Evolutionary conservation across 2,329 filamentous ascomycete species (phyloP), one percentile per base, ranked within the genome.

Genomic region (Exophiala viscosa): DNA sequence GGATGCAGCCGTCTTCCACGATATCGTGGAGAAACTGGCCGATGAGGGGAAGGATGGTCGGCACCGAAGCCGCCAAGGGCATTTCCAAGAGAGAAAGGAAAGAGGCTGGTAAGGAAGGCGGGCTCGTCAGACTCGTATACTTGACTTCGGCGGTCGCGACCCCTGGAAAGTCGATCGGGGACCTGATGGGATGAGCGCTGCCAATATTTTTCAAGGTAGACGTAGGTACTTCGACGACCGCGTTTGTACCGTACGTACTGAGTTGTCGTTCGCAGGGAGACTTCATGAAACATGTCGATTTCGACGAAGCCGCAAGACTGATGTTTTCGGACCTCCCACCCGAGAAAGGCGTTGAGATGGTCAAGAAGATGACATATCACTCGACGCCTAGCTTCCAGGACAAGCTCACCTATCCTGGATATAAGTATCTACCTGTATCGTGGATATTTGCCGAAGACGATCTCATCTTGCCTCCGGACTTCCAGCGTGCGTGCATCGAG

Each of bases 361-460:
- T 52, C 2, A 54, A 59, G 43, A 54, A 49, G 31, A 52, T 52
- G 49, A 38, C 54, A 2, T 17, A 33, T 20, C 69, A 72, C 40
- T 67, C 64, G 1, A 54, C 55, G 5, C 35, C 55, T 3, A 64
- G 62, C 42, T 70, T 71, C 47, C 49, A 48, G 1, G 60, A 50
- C 7, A 55, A 52, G 11, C 46, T 67, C 5, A 67, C 63, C 0
- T 67, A 69, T 39, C 68, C 67, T 14, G 70, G 68, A 1, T 75
- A 67, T 62, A 69, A 65, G 47, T 58, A 69, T 40, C 66, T 76
- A 31, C 67, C 70, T 1, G 66, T 61, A 14, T 71, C 70, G 13
- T 75, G 71, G 55, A 57, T 76, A 5, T 49, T 72, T 17, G 74
- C 71, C 52, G 64, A 67, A 49, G 52, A 65, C 7, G 73, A 75